These are phyloP conservation scores for Eucalyptus pumila DNA, from an alignment of 345 rosid genomes.

Conservation along the genomic window DNA sequence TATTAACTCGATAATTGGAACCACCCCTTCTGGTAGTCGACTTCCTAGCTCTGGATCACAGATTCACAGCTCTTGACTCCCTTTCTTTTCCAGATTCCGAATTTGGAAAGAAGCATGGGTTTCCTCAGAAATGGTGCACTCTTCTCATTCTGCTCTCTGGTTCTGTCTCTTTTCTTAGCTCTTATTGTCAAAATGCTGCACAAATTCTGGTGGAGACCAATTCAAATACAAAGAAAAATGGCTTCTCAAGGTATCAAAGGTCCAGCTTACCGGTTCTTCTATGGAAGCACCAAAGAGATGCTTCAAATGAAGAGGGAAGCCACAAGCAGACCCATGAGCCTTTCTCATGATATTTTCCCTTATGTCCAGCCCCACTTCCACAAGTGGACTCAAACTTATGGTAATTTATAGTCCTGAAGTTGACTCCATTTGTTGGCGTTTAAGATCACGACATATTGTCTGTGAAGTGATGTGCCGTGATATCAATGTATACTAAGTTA, in stretches of 20 bases:
- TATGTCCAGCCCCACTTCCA: not conserved
- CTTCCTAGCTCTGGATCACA: not conserved
- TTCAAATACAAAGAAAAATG: constrained; percentile 2
- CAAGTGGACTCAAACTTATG: not conserved
- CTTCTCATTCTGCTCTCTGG: not conserved
- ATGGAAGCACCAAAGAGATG: constrained; percentile 7
- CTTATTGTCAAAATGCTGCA: not conserved
- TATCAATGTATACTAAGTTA: not conserved
- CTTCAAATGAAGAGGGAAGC: not conserved
- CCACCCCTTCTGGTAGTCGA: not conserved
- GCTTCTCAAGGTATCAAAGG: constrained; percentile 1
- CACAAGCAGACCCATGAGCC: not conserved
- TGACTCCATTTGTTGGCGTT: not conserved
- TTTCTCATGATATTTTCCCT: not conserved
- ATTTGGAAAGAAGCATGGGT: not conserved
- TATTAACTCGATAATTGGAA: not conserved
- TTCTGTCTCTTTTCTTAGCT: not conserved
- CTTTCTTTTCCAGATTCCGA: not conserved
- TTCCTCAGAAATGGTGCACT: not conserved
- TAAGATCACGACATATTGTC: not conserved
- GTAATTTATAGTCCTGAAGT: not conserved
- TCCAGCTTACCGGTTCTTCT: not conserved
- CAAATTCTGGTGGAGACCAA: not conserved
- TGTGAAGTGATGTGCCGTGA: not conserved
- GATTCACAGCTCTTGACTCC: not conserved